Conservation (phyloP, 257 asterid genomes). For the Petunia axillaris region DNA sequence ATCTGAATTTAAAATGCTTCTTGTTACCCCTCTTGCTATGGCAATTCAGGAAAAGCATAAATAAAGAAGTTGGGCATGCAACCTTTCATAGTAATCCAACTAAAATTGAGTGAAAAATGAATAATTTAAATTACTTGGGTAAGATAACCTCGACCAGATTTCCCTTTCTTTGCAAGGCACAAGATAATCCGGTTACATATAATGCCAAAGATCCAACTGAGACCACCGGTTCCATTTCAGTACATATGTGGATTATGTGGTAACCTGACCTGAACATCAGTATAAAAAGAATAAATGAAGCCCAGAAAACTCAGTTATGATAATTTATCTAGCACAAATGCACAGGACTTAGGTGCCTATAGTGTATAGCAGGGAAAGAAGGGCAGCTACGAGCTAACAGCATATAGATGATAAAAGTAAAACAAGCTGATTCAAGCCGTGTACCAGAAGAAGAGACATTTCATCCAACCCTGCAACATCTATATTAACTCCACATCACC, state of each 20-base stretch:
- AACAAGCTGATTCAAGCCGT: slow-evolving; percentile 13
- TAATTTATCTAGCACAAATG: not conserved
- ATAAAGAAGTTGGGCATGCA: slow-evolving; percentile 16
- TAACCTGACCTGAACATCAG: slow-evolving; percentile 55
- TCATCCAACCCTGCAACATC: not conserved
- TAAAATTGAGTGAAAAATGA: slow-evolving; percentile 16
- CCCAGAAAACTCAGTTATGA: slow-evolving; percentile 12
- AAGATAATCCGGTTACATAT: slow-evolving; percentile 68
- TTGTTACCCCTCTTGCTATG: slow-evolving; percentile 1
- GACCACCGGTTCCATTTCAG: slow-evolving; percentile 89
- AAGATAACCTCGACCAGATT: slow-evolving; percentile 84
- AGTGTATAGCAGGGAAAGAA: not conserved
- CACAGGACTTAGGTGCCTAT: not conserved
- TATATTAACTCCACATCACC: not conserved
- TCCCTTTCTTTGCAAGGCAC: slow-evolving; percentile 78
- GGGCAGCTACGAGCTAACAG: not conserved
- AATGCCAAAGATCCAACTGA: slow-evolving; percentile 77
- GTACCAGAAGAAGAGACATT: not conserved
- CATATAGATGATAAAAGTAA: not conserved
- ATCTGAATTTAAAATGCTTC: slow-evolving; percentile 15
- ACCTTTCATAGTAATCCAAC: not conserved
- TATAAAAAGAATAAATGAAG: slow-evolving; percentile 20
- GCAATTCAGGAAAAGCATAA: slow-evolving; percentile 7
- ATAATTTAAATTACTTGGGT: slow-evolving; percentile 71
- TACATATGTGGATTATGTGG: slow-evolving; percentile 76